Conservation (phyloP, 768 basidiomycete species). For the Amyloporia xantha region DNA sequence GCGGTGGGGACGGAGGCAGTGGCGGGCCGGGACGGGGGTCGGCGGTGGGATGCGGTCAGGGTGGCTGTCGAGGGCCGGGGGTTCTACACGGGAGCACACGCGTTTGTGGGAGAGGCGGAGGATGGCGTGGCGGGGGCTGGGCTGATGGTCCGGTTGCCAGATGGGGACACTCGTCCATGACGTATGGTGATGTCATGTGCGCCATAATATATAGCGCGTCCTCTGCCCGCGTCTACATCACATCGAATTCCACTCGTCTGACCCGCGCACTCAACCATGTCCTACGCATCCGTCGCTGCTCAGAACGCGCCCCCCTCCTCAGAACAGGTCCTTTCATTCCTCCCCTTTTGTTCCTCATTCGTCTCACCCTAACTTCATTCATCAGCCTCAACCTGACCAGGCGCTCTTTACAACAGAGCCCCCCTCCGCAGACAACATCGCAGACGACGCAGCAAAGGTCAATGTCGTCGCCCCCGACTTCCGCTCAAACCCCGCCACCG, state of each 20-base stretch:
- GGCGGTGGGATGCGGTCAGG: constrained; percentile 6
- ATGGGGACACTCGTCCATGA: constrained; percentile 8
- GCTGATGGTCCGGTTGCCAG: constrained; percentile 8
- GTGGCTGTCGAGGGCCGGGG: constrained; percentile 27
- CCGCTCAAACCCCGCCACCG: constrained; percentile 39
- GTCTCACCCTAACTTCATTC: constrained; percentile 7
- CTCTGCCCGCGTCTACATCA: background rate
- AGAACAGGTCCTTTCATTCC: constrained; percentile 31
- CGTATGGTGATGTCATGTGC: constrained; percentile 20
- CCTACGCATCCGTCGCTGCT: constrained; percentile 65
- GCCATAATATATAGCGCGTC: constrained; percentile 11
- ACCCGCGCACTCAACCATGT: constrained; percentile 42
- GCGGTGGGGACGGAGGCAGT: constrained; percentile 16
- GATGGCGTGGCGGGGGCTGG: background rate
- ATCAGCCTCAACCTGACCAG: constrained; percentile 58
- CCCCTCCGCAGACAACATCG: constrained; percentile 29
- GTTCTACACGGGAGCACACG: constrained; percentile 26
- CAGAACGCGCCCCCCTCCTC: constrained; percentile 46
- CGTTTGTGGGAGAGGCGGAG: constrained; percentile 15
- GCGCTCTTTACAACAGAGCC: constrained; percentile 43
- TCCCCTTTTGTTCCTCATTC: constrained; percentile 6
- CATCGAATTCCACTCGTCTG: background rate
- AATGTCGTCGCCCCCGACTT: constrained; percentile 47
- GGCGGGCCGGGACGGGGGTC: constrained; percentile 11
- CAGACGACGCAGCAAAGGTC: constrained; percentile 48